Evolutionary conservation across 306 rosid species (phyloP), one percentile per base, ranked within the genome.

Genomic region (Malus asiatica): DNA sequence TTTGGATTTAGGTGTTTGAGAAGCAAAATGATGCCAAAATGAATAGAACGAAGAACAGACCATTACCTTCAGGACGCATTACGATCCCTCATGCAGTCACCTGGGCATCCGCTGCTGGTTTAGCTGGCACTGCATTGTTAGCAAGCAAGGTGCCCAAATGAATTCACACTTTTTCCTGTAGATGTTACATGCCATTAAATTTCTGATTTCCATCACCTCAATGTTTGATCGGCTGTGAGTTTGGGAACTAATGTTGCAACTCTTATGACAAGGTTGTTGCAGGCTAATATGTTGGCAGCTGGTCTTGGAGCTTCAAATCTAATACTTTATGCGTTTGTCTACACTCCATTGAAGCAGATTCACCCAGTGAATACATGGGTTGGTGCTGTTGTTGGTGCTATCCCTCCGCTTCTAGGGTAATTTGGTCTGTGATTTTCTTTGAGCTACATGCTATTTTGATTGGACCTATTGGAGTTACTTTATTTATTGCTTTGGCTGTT

Each of bases 361-460:
- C 98, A 95, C 86, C 97, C 95, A 11, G 85, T 95, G 60, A 95
- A 95, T 84, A 90, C 97, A 48, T 95, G 98, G 98, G 96, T 95
- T 74, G 98, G 98, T 48, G 98, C 98, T 69, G 81, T 95, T 65
- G 98, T 95, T 30, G 98, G 98, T 66, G 98, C 98, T 63, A 90
- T 95, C 78, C 97, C 98, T 25, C 98, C 98, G 76, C 98, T 95
- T 83, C 84, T 95, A 74, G 98, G 98, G 98, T 92, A 92, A 77
- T 48, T 65, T 77, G 4, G 73, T 32, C 57, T 18, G 29, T 11
- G 10, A 29, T 78, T 66, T 66, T 8, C 64, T 48, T 68, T 74
- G 74, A 29, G 8, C 59, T 70, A 80, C 55, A 44, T 46, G 45
- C 20, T 18, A 64, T 69, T 51, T 33, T 72, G 3, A 46, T 14